Conservation (phyloP, 768 basidiomycete genomes). For the Pleurotus giganteus region DNA sequence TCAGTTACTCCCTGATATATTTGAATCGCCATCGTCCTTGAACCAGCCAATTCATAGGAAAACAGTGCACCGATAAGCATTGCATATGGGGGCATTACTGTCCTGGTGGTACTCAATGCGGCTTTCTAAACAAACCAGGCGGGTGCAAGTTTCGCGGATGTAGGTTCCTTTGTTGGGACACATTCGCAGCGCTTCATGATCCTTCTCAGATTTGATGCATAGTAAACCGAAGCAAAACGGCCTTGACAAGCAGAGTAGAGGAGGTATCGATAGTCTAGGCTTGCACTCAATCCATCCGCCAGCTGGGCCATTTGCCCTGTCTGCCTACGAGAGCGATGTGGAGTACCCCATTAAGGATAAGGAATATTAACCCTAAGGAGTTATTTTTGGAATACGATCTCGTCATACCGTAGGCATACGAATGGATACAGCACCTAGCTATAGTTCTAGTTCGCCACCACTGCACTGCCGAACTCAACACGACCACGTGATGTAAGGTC, state of each 20-base stretch:
- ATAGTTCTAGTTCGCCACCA: too few relatives aligned
- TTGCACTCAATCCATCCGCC: slow-evolving; percentile 3
- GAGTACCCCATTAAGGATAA: too few relatives aligned
- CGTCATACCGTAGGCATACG: too few relatives aligned
- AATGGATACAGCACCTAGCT: too few relatives aligned
- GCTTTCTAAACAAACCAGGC: slow-evolving; percentile 24
- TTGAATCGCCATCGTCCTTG: neutral
- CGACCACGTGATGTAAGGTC: too few relatives aligned
- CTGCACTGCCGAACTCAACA: too few relatives aligned
- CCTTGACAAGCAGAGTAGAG: neutral
- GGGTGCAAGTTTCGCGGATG: slow-evolving; percentile 29
- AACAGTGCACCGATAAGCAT: slow-evolving; percentile 23
- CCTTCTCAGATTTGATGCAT: neutral
- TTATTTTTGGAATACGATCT: too few relatives aligned
- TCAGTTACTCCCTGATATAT: slow-evolving; percentile 12
- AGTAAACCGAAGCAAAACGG: neutral
- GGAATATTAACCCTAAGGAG: too few relatives aligned
- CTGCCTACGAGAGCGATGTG: neutral
- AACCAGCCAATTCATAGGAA: slow-evolving; percentile 13
- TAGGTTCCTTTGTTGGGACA: slow-evolving; percentile 20
- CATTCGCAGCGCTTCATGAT: neutral
- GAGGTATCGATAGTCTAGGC: neutral
- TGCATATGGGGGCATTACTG: slow-evolving; percentile 36
- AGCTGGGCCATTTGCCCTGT: neutral
- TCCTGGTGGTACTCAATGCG: slow-evolving; percentile 32